A percentile compares a stretch with the other conserved stretches of the same genome.
Evolutionary conservation across 1,284 basidiomycete species (phyloP).

Genomic region (Irpex sp.): DNA sequence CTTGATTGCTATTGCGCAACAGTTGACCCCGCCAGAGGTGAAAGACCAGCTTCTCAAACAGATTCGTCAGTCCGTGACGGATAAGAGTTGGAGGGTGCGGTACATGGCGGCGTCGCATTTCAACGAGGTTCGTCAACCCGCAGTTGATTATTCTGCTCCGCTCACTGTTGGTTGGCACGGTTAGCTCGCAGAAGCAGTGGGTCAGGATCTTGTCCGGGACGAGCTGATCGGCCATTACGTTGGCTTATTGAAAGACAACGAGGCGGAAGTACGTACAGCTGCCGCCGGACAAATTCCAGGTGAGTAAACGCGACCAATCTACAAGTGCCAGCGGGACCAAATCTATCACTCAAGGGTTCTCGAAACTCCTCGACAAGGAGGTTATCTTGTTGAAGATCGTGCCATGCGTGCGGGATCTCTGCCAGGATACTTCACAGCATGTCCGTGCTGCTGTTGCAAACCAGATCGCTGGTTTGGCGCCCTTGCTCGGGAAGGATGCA

Average conservation of each 20-base stretch:
- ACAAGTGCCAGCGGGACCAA: not conserved
- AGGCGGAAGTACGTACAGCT: slow-evolving; percentile 97
- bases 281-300: slow-evolving; percentile 96
- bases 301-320: slow-evolving; percentile 30
- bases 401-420: slow-evolving; percentile 95
- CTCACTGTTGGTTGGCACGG: slow-evolving; percentile 3
- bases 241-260: slow-evolving; percentile 94
- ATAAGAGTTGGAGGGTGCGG: slow-evolving; percentile 98
- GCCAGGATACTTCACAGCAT: slow-evolving; percentile 94
- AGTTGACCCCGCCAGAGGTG: slow-evolving; percentile 82
- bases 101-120: slow-evolving; percentile 99
- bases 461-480: slow-evolving; percentile 97
- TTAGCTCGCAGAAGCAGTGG: slow-evolving; percentile 89
- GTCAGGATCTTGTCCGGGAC: slow-evolving; percentile 88
- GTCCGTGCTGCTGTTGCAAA: slow-evolving; percentile 96
- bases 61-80: slow-evolving; percentile 84
- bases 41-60: slow-evolving; percentile 89
- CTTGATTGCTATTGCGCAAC: slow-evolving; percentile 88
- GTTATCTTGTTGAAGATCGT: slow-evolving; percentile 91
- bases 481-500: slow-evolving; percentile 89
- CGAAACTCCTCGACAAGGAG: slow-evolving; percentile 92
- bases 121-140: slow-evolving; percentile 66
- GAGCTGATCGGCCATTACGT: slow-evolving; percentile 95
- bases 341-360: slow-evolving; percentile 70
- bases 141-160: slow-evolving; percentile 2